Base-by-base conservation (phyloP, 805 yeast genomes). In the Myxozyma monticola region DNA sequence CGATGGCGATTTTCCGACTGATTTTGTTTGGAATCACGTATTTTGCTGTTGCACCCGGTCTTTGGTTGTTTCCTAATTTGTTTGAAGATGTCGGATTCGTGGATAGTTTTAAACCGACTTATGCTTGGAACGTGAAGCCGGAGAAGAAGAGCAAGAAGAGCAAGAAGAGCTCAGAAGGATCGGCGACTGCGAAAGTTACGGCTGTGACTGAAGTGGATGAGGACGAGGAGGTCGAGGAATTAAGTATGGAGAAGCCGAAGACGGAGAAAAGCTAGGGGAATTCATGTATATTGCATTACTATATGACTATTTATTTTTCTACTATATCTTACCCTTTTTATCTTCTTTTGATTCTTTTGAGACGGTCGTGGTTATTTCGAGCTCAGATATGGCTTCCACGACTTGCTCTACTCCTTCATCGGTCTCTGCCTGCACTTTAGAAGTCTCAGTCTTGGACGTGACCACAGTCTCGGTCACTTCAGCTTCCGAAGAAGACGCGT, bases 21-120 rank as follows among this genome's bases (percentile, higher is more conserved):
- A 74, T 90, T 35, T 65, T 93, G 22, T 88, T 81, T 61, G 60
- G 76, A 22, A 60, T 85, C 44, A 78, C 89, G 0, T 76, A 78
- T 57, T 71, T 83, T 41, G 68, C 78, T 1, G 71, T 77, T 49
- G 78, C 81, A 6, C 80, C 81, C 37, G 96, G 95, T n/a, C 76
- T 93, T 66, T 93, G 99, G 99, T 67, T 93, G 40, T 91, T 88
- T 76, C 99, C 99, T 49, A 91, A 91, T 66, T 75, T 93, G 65
- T 93, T 90, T 70, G 99, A 84, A 56, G 99, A 93, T 65, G 90
- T 95, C 62, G 96, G 97, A 21, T 85, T 93, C 57, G 65, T 91
- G 53, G 98, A 91, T 51, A 85, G 96, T 73, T 93, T 93, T 73
- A 76, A 76, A 59, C 99, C 99, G 3, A 60, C 84, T n/a, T 93